phyloP scores from a whole-genome alignment of 306 rosid genomes.

The Amphicarpaea edgeworthii region DNA sequence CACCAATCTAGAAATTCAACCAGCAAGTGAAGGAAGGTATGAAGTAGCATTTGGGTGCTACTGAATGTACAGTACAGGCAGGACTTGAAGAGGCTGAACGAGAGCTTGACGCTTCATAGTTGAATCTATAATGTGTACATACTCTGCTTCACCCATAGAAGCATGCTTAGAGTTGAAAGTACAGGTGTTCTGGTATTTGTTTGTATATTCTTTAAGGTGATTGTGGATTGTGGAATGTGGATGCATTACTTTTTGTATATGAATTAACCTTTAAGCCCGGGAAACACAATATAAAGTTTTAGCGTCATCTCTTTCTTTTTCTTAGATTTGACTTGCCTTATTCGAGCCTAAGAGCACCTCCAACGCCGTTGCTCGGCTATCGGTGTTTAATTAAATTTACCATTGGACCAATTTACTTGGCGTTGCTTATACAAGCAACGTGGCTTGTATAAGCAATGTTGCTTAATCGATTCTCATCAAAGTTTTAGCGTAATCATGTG shows the following conservation, averaged over 20 bases:
- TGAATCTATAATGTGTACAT: background rate
- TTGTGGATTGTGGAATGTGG: background rate
- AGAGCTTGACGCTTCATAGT: constrained; percentile 11
- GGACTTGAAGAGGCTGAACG: constrained; percentile 7
- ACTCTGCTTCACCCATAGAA: background rate
- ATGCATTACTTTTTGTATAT: background rate
- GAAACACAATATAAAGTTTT: background rate
- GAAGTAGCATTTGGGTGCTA: constrained; percentile 2
- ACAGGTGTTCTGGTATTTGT: background rate
- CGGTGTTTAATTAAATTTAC: no score
- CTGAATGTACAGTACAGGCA: background rate
- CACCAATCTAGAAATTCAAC: constrained; percentile 18
- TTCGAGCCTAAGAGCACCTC: no score
- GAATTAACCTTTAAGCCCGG: background rate
- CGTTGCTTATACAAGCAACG: no score
- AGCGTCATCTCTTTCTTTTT: background rate
- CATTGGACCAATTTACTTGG: no score
- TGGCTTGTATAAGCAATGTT: no score
- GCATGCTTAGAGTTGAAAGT: constrained; percentile 11
- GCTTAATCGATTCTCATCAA: no score
- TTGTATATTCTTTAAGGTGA: constrained; percentile 27
- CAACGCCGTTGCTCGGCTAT: no score
- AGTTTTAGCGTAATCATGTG: no score
- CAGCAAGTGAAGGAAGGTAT: constrained; percentile 22
- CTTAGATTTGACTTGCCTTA: background rate